These are phyloP conservation scores for Amphirosellinia nigrospora DNA, from an alignment of 495 filamentous ascomycete species.

Conservation along the genomic window DNA sequence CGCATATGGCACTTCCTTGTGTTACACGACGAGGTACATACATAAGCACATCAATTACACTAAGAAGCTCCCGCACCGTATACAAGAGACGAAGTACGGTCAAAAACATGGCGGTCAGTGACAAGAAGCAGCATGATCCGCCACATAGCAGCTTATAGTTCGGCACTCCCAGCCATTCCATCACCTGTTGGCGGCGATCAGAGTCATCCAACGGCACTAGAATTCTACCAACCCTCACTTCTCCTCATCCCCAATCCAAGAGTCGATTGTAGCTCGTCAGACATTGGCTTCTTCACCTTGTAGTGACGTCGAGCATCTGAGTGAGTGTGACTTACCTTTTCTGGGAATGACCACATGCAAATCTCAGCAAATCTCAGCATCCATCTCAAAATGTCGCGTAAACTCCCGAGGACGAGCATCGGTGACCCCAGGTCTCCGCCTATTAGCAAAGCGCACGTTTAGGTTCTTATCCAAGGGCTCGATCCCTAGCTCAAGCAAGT, in stretches of 20 bases:
- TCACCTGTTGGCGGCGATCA: background rate
- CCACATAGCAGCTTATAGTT: constrained; percentile 8
- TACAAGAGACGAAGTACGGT: background rate
- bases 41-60: background rate
- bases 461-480: background rate
- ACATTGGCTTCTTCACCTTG: background rate
- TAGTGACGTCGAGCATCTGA: background rate
- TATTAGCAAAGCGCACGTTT: background rate
- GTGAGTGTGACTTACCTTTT: background rate
- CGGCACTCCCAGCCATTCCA: background rate
- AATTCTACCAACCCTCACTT: background rate
- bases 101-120: background rate
- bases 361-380: too few relatives aligned
- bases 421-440: background rate
- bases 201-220: background rate
- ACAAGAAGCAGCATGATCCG: background rate
- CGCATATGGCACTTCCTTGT: background rate
- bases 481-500: background rate
- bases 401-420: background rate
- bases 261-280: background rate
- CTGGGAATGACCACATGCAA: background rate
- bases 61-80: background rate
- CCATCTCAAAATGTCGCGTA: background rate
- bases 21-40: background rate
- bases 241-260: background rate